Conservation (phyloP, 352 stramenopile species). For the Plasmopara muralis region DNA sequence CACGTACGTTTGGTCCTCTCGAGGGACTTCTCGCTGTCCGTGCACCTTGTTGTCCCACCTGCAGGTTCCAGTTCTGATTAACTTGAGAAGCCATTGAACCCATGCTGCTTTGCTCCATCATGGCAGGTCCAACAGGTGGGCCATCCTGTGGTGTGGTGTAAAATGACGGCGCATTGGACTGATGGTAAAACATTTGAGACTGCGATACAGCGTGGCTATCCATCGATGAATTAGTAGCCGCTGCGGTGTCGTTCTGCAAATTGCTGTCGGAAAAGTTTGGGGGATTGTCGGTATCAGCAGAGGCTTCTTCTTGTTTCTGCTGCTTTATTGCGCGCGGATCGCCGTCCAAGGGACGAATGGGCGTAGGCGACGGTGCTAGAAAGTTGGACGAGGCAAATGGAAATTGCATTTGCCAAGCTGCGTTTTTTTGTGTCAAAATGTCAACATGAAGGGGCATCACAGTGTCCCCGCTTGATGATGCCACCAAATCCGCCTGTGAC, state of each 20-base stretch:
- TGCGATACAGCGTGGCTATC: conserved; percentile 28
- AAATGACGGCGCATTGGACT: conserved; percentile 51
- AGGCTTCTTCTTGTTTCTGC: conserved; percentile 15
- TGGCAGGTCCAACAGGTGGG: conserved; percentile 26
- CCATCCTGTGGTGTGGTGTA: conserved; percentile 45
- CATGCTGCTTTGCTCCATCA: conserved; percentile 31
- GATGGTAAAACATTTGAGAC: conserved; percentile 56
- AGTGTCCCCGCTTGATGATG: neutral
- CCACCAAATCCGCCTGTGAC: neutral
- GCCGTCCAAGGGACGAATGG: conserved; percentile 62
- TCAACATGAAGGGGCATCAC: conserved; percentile 12
- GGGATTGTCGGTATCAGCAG: conserved; percentile 1
- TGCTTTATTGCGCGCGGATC: conserved; percentile 45
- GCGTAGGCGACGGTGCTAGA: conserved; percentile 56
- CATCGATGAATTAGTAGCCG: conserved; percentile 1
- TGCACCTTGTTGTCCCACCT: conserved; percentile 17
- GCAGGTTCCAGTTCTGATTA: conserved; percentile 23
- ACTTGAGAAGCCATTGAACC: conserved; percentile 15
- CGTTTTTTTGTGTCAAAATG: conserved; percentile 10
- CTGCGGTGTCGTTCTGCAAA: conserved; percentile 10
- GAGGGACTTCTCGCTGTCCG: conserved; percentile 11
- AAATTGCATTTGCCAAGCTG: conserved; percentile 35
- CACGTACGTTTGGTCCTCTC: conserved; percentile 19
- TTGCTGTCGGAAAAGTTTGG: conserved; percentile 4
- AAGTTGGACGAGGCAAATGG: conserved; percentile 58